Evolutionary conservation across 1,139 yeast genomes (phyloP).

Genomic region (Candida dubliniensis): DNA sequence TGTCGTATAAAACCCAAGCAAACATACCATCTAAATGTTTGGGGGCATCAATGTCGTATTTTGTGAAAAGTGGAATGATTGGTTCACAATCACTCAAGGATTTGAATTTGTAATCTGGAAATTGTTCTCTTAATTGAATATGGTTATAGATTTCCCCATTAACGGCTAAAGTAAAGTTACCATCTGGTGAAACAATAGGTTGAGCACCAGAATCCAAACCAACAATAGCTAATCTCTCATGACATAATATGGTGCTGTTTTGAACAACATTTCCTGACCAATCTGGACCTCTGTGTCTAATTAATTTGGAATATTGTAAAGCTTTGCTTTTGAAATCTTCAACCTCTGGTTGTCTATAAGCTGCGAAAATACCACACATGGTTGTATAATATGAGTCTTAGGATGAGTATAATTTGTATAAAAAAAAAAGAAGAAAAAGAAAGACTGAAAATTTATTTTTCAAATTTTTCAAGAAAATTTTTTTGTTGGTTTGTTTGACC

Average conservation of each 20-base stretch:
- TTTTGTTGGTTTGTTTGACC: no score
- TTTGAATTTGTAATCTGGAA: constrained; percentile 70
- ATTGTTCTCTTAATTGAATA: constrained; percentile 77
- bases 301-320: constrained; percentile 82
- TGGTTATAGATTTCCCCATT: constrained; percentile 99
- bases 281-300: constrained; percentile 99
- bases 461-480: background rate
- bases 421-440: no score
- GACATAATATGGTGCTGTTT: constrained; percentile 80
- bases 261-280: constrained; percentile 90
- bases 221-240: constrained; percentile 94
- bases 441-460: background rate
- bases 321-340: constrained; percentile 84
- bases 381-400: constrained; percentile 3
- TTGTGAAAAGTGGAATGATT: constrained; percentile 85
- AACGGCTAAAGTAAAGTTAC: constrained; percentile 72
- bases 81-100: constrained; percentile 97
- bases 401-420: background rate
- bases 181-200: constrained; percentile 85
- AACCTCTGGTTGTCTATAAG: constrained; percentile 77
- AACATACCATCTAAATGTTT: constrained; percentile 96
- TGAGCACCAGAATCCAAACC: constrained; percentile 97
- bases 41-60: constrained; percentile 88
- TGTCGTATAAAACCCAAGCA: constrained; percentile 90
- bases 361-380: constrained; percentile 99